These are phyloP conservation scores for Marasmius oreades DNA, from an alignment of 1,284 basidiomycete species.

Conservation along the genomic window DNA sequence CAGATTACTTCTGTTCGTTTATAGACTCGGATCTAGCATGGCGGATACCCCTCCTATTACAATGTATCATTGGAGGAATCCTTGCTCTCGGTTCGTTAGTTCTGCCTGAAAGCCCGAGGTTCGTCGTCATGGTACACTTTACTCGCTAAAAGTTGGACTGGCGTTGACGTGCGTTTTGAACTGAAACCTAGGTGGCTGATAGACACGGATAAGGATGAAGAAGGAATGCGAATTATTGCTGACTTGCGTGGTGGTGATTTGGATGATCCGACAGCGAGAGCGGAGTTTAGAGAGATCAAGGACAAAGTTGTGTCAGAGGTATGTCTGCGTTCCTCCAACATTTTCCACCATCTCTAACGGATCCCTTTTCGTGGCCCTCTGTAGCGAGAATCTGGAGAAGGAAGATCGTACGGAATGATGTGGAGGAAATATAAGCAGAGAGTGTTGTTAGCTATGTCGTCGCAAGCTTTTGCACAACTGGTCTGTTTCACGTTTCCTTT, in stretches of 20 bases:
- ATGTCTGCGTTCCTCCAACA: slow-evolving; percentile 24
- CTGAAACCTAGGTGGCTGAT: slow-evolving; percentile 76
- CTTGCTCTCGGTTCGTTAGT: slow-evolving; percentile 82
- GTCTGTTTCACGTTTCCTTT: slow-evolving; percentile 38
- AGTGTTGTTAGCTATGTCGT: slow-evolving; percentile 95
- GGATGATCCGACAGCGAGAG: slow-evolving; percentile 66
- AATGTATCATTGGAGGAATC: slow-evolving; percentile 86
- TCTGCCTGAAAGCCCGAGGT: slow-evolving; percentile 95
- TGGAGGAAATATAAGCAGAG: slow-evolving; percentile 88
- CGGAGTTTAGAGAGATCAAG: slow-evolving; percentile 92
- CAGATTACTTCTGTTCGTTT: slow-evolving; percentile 92
- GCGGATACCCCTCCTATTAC: slow-evolving; percentile 81
- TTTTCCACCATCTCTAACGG: background rate
- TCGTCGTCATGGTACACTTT: slow-evolving; percentile 18
- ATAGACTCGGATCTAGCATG: slow-evolving; percentile 80
- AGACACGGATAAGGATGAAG: slow-evolving; percentile 82
- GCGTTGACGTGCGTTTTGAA: background rate
- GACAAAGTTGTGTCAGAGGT: slow-evolving; percentile 84
- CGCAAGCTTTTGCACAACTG: slow-evolving; percentile 93
- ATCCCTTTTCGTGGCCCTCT: background rate
- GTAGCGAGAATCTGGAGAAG: slow-evolving; percentile 75
- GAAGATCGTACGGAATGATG: slow-evolving; percentile 79
- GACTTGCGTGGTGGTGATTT: slow-evolving; percentile 88
- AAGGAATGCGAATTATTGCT: slow-evolving; percentile 86
- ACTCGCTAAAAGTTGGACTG: background rate